phyloP scores from a whole-genome alignment of 208 protist genomes.

The Sergeia podlipaevii region DNA sequence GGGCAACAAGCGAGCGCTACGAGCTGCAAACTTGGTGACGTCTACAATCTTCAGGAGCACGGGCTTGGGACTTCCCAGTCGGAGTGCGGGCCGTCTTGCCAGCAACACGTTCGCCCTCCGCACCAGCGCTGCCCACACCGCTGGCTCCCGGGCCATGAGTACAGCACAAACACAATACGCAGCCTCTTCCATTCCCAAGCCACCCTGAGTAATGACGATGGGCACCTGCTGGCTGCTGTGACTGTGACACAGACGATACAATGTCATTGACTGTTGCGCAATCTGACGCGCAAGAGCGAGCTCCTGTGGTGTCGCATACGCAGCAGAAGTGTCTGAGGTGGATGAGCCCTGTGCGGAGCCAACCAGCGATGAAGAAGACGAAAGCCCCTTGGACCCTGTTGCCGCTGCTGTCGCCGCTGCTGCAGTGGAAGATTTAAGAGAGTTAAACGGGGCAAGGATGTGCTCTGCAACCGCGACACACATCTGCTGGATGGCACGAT shows the following conservation, averaged over 20 bases:
- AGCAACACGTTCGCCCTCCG: slow-evolving; percentile 37
- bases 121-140: slow-evolving; percentile 36
- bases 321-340: no score
- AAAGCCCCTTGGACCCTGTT: no score
- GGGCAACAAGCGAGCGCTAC: slow-evolving; percentile 31
- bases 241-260: slow-evolving; percentile 58
- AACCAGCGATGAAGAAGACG: no score
- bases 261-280: slow-evolving; percentile 53
- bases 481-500: no score
- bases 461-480: no score
- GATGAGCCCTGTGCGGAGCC: no score
- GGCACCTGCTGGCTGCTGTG: slow-evolving; percentile 14
- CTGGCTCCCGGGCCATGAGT: slow-evolving; percentile 29
- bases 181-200: slow-evolving; percentile 42
- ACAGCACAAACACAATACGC: slow-evolving; percentile 62
- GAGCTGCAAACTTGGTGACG: slow-evolving; percentile 46
- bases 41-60: slow-evolving; percentile 39
- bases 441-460: no score
- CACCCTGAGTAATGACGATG: slow-evolving; percentile 14
- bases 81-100: slow-evolving; percentile 34
- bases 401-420: no score
- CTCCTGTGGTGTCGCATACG: no score
- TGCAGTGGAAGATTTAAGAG: no score
- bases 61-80: slow-evolving; percentile 30
- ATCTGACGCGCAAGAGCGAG: no score